phyloP scores from a whole-genome alignment of 495 filamentous ascomycete species.

The Talaromyces adpressus region DNA sequence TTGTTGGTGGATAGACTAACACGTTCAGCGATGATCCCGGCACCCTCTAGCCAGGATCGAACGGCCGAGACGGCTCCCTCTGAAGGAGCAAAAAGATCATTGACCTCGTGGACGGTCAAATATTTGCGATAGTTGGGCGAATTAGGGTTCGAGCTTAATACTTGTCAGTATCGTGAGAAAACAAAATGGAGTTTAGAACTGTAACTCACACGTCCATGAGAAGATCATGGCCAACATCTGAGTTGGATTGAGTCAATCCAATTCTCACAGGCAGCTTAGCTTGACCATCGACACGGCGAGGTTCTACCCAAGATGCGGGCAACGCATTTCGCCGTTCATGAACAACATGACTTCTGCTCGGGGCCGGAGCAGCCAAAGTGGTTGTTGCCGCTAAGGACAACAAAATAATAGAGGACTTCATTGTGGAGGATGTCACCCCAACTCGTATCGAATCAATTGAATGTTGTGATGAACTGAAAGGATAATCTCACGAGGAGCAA shows the following conservation, averaged over 20 bases:
- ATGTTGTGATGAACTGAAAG: background rate
- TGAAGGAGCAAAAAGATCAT: constrained; percentile 45
- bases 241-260: constrained; percentile 46
- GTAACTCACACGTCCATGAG: constrained; percentile 44
- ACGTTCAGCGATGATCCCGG: constrained; percentile 40
- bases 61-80: constrained; percentile 34
- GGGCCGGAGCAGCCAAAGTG: constrained; percentile 23
- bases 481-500: background rate
- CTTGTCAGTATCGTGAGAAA: constrained; percentile 11
- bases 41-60: constrained; percentile 38
- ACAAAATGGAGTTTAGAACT: constrained; percentile 1
- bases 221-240: constrained; percentile 45
- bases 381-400: constrained; percentile 19
- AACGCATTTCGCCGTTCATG: constrained; percentile 34
- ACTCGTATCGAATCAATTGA: too few species aligned
- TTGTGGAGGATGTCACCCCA: constrained; percentile 4
- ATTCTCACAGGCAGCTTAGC: constrained; percentile 47
- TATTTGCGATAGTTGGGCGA: constrained; percentile 51
- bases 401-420: constrained; percentile 26
- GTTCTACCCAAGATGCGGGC: constrained; percentile 27
- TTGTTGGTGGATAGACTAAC: constrained; percentile 39
- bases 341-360: constrained; percentile 20
- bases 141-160: constrained; percentile 27
- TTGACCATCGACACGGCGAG: constrained; percentile 19
- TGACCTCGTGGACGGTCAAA: constrained; percentile 38